Evolutionary conservation across 2,329 filamentous ascomycete species (phyloP), one percentile per base, ranked within the genome.

Genomic region (Plenodomus tracheiphilus): DNA sequence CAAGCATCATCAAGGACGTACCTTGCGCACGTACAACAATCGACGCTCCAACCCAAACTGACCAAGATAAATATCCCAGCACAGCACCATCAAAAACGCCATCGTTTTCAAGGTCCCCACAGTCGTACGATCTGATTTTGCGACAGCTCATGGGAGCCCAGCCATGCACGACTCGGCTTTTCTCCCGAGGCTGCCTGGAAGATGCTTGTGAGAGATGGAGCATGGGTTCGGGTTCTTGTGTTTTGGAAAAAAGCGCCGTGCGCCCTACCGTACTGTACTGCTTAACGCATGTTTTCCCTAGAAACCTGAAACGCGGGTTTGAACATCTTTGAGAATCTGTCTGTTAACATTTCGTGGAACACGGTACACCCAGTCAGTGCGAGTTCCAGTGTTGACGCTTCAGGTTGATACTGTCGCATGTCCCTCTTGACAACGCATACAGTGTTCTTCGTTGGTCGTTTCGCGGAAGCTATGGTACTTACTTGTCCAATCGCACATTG

Each of bases 281-380:
- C 47, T n/a, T 41, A 49, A 58, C 54, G 51, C 55, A 39, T 40
- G n/a, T n/a, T n/a, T 32, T 39, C 40, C 37, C n/a, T n/a, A n/a
- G 42, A 41, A 22, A 20, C 36, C 41, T 61, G 58, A 59, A 61
- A 61, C 58, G 38, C 30, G 17, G 38, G 53, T 58, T 51, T 58
- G 58, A 58, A 53, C 41, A 49, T 54, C 44, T 54, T 55, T 51
- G 61, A 53, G 44, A 60, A 54, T 43, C 47, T 56, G 51, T 59
- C 55, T 56, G 51, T 59, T 54, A 57, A 49, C 39, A 58, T 62
- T 62, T 63, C 53, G 55, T 56, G 59, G 46, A 53, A 63, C 51
- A 4, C 28, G 22, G 10, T 25, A 10, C 22, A 25, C 22, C 40
- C 55, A 54, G 51, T 51, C 47, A 54, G 20, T 28, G 18, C n/a